A percentile compares a stretch with the other conserved stretches of the same genome.
Conservation (phyloP, 495 filamentous ascomycete genomes). For the Podospora didyma region DNA sequence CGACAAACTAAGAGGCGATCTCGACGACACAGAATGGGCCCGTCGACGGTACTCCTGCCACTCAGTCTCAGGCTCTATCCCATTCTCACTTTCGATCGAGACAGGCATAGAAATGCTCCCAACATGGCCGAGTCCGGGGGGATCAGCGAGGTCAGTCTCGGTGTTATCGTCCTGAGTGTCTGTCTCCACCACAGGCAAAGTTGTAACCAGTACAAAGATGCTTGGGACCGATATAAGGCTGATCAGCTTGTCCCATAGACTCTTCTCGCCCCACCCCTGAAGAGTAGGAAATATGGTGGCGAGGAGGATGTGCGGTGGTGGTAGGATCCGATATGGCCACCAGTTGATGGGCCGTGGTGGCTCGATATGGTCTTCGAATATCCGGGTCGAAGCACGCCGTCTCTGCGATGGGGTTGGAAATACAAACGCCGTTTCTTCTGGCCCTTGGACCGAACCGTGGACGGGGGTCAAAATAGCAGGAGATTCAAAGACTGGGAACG, state of each 20-base stretch:
- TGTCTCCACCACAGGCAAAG: conserved; percentile 82
- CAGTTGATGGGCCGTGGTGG: conserved; percentile 47
- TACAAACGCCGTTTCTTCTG: conserved; percentile 26
- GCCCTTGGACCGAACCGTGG: conserved; percentile 22
- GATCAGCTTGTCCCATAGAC: conserved; percentile 68
- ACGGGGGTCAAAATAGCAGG: conserved; percentile 40
- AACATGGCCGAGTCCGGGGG: conserved; percentile 14
- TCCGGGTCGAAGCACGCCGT: conserved; percentile 19
- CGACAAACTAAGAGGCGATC: conserved; percentile 12
- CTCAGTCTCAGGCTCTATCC: conserved; percentile 37
- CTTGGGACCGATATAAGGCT: conserved; percentile 80
- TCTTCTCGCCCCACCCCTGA: conserved; percentile 72
- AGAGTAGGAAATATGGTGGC: conserved; percentile 87
- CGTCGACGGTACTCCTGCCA: conserved; percentile 52
- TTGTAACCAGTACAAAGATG: conserved; percentile 85
- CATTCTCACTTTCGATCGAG: conserved; percentile 21
- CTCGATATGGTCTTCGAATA: conserved; percentile 44
- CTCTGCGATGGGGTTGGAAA: conserved; percentile 26
- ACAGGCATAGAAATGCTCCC: conserved; percentile 27
- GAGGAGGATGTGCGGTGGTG: conserved; percentile 63
- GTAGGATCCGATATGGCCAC: conserved; percentile 74
- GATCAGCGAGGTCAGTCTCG: conserved; percentile 34
- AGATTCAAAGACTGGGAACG: conserved; percentile 42
- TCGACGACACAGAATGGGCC: conserved; percentile 28
- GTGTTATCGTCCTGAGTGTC: conserved; percentile 47